These are phyloP conservation scores for Tardiomyces digboiensis DNA, from an alignment of 1,139 yeast genomes.

Conservation along the genomic window DNA sequence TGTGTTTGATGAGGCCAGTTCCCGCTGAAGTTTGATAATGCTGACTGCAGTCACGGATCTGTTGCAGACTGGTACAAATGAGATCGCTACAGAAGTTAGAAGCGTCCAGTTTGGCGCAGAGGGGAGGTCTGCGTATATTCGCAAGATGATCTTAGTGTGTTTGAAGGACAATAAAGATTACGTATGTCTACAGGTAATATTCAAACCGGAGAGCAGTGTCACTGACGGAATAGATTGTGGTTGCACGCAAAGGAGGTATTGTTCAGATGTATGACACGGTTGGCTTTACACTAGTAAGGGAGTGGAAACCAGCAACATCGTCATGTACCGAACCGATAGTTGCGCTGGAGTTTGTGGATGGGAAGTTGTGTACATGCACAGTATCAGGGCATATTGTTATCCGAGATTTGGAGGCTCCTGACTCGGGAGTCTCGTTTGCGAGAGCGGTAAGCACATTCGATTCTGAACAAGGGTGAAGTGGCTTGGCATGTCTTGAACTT, in stretches of 20 bases:
- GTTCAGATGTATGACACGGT: constrained; percentile 23
- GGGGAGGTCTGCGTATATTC: constrained; percentile 21
- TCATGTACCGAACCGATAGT: constrained; percentile 24
- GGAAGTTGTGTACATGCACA: constrained; percentile 36
- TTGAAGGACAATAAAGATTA: constrained; percentile 11
- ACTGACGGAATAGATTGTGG: constrained; percentile 19
- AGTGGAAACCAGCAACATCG: constrained; percentile 26
- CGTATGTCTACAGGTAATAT: too few relatives aligned
- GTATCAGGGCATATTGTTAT: constrained; percentile 35
- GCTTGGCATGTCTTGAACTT: too few relatives aligned
- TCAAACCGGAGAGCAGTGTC: too few relatives aligned
- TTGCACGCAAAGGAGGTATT: constrained; percentile 26
- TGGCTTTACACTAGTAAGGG: constrained; percentile 21
- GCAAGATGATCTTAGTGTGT: constrained; percentile 17
- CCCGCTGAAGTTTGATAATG: too few relatives aligned
- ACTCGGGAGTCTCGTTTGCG: neutral
- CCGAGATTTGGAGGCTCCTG: constrained; percentile 35
- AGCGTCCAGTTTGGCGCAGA: constrained; percentile 14
- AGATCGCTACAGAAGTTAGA: neutral
- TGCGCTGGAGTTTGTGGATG: constrained; percentile 24
- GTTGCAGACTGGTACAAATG: neutral
- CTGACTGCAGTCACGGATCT: neutral
- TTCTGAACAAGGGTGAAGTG: too few relatives aligned
- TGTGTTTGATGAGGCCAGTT: too few relatives aligned
- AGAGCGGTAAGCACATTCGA: neutral